Conservation (phyloP, 768 basidiomycete species). For the Tylopilus cervinicoccineus region DNA sequence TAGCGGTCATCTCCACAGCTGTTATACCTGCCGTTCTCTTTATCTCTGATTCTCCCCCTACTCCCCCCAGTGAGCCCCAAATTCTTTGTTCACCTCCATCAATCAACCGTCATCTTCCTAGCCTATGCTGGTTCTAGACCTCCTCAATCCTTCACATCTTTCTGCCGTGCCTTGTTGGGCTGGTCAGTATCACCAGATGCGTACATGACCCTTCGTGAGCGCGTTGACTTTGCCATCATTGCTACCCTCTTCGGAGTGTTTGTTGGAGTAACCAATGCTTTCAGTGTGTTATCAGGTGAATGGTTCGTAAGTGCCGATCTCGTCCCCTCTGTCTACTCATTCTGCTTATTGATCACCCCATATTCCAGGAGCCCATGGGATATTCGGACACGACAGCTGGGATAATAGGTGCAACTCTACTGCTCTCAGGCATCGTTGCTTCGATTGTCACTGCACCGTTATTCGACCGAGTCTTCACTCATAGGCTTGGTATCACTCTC, state of each 20-base stretch:
- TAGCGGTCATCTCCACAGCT: constrained; percentile 68
- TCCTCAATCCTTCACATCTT: constrained; percentile 47
- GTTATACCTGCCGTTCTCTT: constrained; percentile 56
- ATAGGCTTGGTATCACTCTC: constrained; percentile 56
- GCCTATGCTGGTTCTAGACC: constrained; percentile 64
- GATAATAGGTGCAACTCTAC: constrained; percentile 63
- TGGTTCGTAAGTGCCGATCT: constrained; percentile 49
- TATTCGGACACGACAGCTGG: constrained; percentile 67
- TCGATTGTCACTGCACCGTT: constrained; percentile 68
- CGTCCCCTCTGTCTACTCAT: neutral
- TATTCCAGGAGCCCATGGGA: constrained; percentile 59
- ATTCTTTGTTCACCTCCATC: no score
- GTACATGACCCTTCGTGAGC: constrained; percentile 61
- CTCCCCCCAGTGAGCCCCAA: constrained; percentile 63
- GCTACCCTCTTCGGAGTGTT: constrained; percentile 58
- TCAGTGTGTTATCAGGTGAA: constrained; percentile 63
- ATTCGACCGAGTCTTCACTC: constrained; percentile 80
- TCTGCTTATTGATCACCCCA: neutral
- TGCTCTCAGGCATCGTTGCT: constrained; percentile 67
- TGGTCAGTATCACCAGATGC: constrained; percentile 36
- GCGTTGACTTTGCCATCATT: constrained; percentile 66
- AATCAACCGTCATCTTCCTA: constrained; percentile 22
- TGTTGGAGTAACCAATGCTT: constrained; percentile 60
- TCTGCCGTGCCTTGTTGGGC: constrained; percentile 53
- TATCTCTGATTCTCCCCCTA: constrained; percentile 60